These are phyloP conservation scores for Sungouiozyma intestinalis DNA, from an alignment of 805 yeast species.

Conservation along the genomic window DNA sequence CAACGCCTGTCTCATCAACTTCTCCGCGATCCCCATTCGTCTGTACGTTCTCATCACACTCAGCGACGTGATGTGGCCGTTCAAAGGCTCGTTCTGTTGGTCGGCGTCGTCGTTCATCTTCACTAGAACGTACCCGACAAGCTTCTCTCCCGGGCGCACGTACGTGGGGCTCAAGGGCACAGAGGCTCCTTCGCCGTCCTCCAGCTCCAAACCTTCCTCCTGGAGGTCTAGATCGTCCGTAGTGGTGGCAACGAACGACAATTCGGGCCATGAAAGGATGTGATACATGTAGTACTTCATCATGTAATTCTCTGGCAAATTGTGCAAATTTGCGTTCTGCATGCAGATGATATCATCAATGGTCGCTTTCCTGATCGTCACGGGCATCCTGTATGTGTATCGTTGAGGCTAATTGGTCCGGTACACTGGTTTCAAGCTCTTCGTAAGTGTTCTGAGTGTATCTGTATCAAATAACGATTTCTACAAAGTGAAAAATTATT, in stretches of 20 bases:
- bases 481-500: not conserved
- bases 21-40: constrained; percentile 90
- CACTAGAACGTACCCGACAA: constrained; percentile 93
- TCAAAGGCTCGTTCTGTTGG: constrained; percentile 60
- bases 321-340: constrained; percentile 89
- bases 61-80: constrained; percentile 89
- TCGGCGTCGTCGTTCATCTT: constrained; percentile 94
- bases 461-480: too few relatives aligned
- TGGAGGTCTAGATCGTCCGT: constrained; percentile 25
- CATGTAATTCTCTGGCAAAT: constrained; percentile 90
- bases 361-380: constrained; percentile 81
- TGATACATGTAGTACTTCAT: constrained; percentile 91
- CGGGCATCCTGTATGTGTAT: too few relatives aligned
- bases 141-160: constrained; percentile 55
- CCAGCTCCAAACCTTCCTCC: constrained; percentile 13
- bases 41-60: constrained; percentile 94
- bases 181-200: constrained; percentile 14
- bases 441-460: too few relatives aligned
- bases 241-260: constrained; percentile 88
- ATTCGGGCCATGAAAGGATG: constrained; percentile 93
- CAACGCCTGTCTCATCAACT: constrained; percentile 75
- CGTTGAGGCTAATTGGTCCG: too few relatives aligned
- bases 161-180: constrained; percentile 54
- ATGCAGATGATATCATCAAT: constrained; percentile 82
- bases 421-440: too few relatives aligned